Conservation (phyloP, 2,329 filamentous ascomycete species). For the Talaromyces sp. region DNA sequence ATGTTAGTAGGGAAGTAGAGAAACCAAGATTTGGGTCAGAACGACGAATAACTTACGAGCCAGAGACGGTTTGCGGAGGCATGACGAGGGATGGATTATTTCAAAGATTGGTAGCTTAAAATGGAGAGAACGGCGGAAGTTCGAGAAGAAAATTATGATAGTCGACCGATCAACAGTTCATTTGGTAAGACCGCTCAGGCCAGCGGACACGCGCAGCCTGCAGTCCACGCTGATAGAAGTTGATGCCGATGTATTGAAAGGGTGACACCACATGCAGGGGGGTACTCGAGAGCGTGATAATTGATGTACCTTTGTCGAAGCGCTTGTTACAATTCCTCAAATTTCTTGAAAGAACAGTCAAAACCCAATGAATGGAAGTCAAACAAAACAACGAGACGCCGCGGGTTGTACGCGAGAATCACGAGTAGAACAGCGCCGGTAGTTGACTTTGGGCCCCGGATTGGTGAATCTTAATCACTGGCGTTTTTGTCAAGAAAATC, state of each 20-base stretch:
- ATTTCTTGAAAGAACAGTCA: background rate
- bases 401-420: background rate
- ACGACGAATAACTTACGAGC: constrained; percentile 14
- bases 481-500: background rate
- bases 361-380: background rate
- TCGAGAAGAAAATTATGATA: constrained; percentile 1
- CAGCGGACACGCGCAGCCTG: constrained; percentile 18
- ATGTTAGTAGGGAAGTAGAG: constrained; percentile 11
- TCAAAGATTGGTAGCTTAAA: background rate
- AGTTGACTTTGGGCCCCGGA: background rate
- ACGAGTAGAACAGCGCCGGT: background rate
- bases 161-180: constrained; percentile 18
- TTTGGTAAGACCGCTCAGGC: constrained; percentile 13
- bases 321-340: background rate
- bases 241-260: background rate
- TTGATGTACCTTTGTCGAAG: background rate
- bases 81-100: constrained; percentile 6
- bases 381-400: constrained; percentile 3
- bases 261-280: constrained; percentile 13
- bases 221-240: constrained; percentile 1
- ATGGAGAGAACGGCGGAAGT: background rate
- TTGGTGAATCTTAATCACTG: constrained; percentile 3
- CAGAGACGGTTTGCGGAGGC: constrained; percentile 17
- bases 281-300: background rate
- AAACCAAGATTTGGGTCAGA: background rate